phyloP scores from a whole-genome alignment of 1,139 yeast genomes.

The Meyerozyma carpophila region DNA sequence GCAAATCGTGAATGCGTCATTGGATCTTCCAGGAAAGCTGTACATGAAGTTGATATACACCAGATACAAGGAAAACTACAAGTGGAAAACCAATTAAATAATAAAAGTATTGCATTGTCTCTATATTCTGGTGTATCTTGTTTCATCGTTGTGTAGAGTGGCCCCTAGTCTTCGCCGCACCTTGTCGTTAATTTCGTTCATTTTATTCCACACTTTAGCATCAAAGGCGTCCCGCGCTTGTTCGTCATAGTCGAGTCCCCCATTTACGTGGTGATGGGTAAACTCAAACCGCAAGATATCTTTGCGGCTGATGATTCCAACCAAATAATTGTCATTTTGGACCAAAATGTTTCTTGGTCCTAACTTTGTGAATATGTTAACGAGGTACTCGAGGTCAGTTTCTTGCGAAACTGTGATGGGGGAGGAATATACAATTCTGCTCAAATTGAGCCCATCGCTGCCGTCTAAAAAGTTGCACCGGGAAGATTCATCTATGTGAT shows the following conservation, averaged over 20 bases:
- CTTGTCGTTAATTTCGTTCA: slow-evolving; percentile 12
- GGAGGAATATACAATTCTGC: slow-evolving; percentile 46
- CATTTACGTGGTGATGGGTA: slow-evolving; percentile 22
- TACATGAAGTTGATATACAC: slow-evolving; percentile 63
- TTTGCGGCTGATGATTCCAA: slow-evolving; percentile 63
- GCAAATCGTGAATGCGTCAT: slow-evolving; percentile 55
- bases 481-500: slow-evolving; percentile 12
- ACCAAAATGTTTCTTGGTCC: slow-evolving; percentile 79
- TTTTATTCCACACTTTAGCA: slow-evolving; percentile 32
- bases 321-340: slow-evolving; percentile 48
- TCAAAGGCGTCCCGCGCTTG: slow-evolving; percentile 22
- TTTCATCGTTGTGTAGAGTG: background rate
- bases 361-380: slow-evolving; percentile 67
- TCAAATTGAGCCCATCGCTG: slow-evolving; percentile 26
- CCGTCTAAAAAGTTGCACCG: slow-evolving; percentile 16
- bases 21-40: slow-evolving; percentile 68
- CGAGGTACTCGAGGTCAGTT: slow-evolving; percentile 56
- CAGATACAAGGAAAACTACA: slow-evolving; percentile 73
- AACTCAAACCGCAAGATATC: slow-evolving; percentile 57
- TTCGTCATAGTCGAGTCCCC: slow-evolving; percentile 8
- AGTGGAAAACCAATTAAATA: slow-evolving; percentile 59
- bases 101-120: background rate
- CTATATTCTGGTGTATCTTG: background rate
- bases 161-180: background rate
- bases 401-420: slow-evolving; percentile 57